Evolutionary conservation across 1,284 basidiomycete species (phyloP).

Genomic region (Ustilago curta): DNA sequence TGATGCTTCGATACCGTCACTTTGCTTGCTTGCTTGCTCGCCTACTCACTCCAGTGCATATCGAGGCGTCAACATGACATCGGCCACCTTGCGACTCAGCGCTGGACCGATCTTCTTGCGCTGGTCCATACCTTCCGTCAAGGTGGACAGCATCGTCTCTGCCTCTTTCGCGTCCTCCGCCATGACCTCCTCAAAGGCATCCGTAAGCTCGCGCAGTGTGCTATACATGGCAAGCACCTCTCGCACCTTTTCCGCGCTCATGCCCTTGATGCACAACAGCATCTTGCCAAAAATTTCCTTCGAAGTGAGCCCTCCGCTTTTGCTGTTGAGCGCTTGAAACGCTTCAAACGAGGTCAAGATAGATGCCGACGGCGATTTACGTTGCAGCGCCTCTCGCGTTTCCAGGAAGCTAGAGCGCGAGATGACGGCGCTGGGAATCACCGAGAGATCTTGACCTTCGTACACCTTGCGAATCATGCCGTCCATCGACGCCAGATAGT

Average conservation of each 20-base stretch:
- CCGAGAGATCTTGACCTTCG: constrained; percentile 67
- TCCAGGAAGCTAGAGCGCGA: constrained; percentile 69
- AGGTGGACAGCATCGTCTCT: constrained; percentile 25
- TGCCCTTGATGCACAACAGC: constrained; percentile 73
- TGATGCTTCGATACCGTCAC: neutral
- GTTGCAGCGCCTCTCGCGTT: constrained; percentile 69
- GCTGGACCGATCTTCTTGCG: constrained; percentile 51
- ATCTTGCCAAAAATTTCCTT: constrained; percentile 73
- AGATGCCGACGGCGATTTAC: constrained; percentile 55
- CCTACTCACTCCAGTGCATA: constrained; percentile 20
- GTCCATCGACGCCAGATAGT: constrained; percentile 72
- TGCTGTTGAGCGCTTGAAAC: constrained; percentile 73
- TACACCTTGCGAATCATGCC: constrained; percentile 70
- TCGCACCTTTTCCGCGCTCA: constrained; percentile 73
- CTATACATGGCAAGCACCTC: constrained; percentile 72
- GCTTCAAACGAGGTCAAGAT: constrained; percentile 72
- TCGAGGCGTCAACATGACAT: constrained; percentile 32
- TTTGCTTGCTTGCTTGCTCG: neutral
- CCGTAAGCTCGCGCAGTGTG: constrained; percentile 71
- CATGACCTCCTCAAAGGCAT: constrained; percentile 65
- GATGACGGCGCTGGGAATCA: constrained; percentile 71
- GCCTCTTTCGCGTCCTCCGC: constrained; percentile 21
- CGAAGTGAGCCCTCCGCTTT: constrained; percentile 71
- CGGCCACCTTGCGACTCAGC: constrained; percentile 45
- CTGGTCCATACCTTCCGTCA: constrained; percentile 39